These are phyloP conservation scores for Naganishia onofrii DNA, from an alignment of 768 basidiomycete species.

Conservation along the genomic window DNA sequence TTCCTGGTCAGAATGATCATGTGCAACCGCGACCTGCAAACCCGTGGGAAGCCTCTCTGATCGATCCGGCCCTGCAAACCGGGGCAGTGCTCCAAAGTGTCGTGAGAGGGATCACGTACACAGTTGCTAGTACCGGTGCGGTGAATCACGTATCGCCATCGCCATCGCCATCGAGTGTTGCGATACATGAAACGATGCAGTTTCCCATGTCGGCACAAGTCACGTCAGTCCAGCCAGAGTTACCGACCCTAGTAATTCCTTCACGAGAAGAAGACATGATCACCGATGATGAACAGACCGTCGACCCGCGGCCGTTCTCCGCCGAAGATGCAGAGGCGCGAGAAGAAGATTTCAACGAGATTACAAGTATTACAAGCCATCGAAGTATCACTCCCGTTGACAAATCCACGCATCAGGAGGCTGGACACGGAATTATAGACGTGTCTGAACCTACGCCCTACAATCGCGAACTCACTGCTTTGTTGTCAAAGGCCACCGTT, in stretches of 20 bases:
- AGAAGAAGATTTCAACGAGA: not conserved
- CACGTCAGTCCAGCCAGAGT: not conserved
- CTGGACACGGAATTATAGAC: not conserved
- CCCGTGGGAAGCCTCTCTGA: not conserved
- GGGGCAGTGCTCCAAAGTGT: not conserved
- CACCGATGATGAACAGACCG: not conserved
- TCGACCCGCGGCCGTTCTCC: not conserved
- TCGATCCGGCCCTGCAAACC: not conserved
- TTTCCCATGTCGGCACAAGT: not conserved
- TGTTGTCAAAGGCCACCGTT: not conserved
- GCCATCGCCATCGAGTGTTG: not conserved
- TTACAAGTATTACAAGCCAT: not conserved
- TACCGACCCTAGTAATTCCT: not conserved
- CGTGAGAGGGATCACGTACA: not conserved
- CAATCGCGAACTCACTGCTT: not conserved
- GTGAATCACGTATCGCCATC: too few relatives aligned
- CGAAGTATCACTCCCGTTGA: not conserved
- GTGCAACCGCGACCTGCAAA: not conserved
- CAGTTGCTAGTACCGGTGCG: not conserved
- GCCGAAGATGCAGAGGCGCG: not conserved
- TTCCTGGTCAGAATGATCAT: not conserved
- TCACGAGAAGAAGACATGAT: not conserved
- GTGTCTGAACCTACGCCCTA: not conserved
- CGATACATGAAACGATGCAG: slow-evolving; percentile 1
- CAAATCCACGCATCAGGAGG: not conserved